phyloP scores from a whole-genome alignment of 371 early-diverging fungal species.

The Mortierella sp. region DNA sequence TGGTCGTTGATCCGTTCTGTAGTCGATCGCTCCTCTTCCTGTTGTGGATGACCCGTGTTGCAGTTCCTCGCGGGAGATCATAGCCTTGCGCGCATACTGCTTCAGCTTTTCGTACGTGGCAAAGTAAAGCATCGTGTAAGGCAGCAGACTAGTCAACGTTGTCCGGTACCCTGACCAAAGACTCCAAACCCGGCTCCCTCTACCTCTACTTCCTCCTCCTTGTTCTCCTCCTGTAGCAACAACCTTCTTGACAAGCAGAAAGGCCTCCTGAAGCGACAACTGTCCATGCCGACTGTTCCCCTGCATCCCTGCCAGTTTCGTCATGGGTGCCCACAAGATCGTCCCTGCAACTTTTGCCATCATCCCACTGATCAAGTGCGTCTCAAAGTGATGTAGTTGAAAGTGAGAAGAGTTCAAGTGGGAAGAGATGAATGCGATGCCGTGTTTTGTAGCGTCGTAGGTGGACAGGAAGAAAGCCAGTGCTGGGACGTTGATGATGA shows the following conservation, averaged over 20 bases:
- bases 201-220: not conserved
- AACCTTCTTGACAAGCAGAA: constrained; percentile 16
- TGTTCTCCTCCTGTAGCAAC: not conserved
- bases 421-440: constrained; percentile 8
- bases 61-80: not conserved
- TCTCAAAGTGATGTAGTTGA: constrained; percentile 25
- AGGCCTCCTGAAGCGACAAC: constrained; percentile 25
- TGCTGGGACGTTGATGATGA: constrained; percentile 43
- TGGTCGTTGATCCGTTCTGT: not conserved
- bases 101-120: constrained; percentile 51
- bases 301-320: constrained; percentile 23
- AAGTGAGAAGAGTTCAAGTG: constrained; percentile 10
- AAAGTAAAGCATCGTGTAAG: constrained; percentile 54
- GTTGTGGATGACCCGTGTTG: not conserved
- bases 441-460: constrained; percentile 44
- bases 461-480: constrained; percentile 45
- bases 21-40: not conserved
- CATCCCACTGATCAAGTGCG: constrained; percentile 45
- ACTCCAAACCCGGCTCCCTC: constrained; percentile 13
- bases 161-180: constrained; percentile 49
- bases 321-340: constrained; percentile 50
- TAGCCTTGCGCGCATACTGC: constrained; percentile 21
- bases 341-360: constrained; percentile 39
- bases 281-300: constrained; percentile 9
- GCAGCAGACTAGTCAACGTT: constrained; percentile 21